phyloP scores from a whole-genome alignment of 176 grass and related monocot species.

The Aegilops umbellulata region DNA sequence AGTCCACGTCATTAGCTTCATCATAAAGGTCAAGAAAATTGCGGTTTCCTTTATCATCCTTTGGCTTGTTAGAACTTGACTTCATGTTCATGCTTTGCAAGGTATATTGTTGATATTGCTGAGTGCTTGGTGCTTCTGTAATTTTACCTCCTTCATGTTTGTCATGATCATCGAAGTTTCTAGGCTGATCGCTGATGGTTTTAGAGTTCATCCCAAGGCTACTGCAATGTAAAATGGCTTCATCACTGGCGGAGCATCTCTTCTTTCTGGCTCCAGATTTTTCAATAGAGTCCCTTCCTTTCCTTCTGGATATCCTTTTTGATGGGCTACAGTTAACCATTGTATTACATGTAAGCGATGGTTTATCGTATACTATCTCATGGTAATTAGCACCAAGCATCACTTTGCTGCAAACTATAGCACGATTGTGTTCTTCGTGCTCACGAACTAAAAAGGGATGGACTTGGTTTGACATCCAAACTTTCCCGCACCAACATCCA shows the following conservation, averaged over 20 bases:
- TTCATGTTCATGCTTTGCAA: constrained; percentile 27
- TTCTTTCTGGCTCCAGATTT: constrained; percentile 46
- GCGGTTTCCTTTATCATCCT: constrained; percentile 33
- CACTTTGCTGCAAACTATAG: constrained; percentile 21
- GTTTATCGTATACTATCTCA: constrained; percentile 29
- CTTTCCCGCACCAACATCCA: constrained; percentile 93
- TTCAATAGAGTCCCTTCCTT: constrained; percentile 36
- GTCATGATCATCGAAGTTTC: constrained; percentile 13
- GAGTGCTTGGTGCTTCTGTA: constrained; percentile 3
- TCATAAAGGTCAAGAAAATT: constrained; percentile 16
- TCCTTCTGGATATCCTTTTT: constrained; percentile 42
- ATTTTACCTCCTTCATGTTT: constrained; percentile 36
- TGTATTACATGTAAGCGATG: constrained; percentile 19
- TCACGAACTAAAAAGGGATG: constrained; percentile 68
- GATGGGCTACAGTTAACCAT: constrained; percentile 23
- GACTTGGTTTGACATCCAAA: constrained; percentile 99
- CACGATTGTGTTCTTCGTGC: constrained; percentile 39
- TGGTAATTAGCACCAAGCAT: constrained; percentile 22
- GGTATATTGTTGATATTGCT: constrained; percentile 32
- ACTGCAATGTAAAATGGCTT: constrained; percentile 18
- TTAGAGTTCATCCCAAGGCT: constrained; percentile 1
- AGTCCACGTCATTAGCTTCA: constrained; percentile 25
- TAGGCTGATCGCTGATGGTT: constrained; percentile 18
- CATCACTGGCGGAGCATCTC: constrained; percentile 20
- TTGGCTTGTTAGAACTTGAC: constrained; percentile 30